Conservation (phyloP, 345 rosid genomes). For the Crucihimalaya himalaica region DNA sequence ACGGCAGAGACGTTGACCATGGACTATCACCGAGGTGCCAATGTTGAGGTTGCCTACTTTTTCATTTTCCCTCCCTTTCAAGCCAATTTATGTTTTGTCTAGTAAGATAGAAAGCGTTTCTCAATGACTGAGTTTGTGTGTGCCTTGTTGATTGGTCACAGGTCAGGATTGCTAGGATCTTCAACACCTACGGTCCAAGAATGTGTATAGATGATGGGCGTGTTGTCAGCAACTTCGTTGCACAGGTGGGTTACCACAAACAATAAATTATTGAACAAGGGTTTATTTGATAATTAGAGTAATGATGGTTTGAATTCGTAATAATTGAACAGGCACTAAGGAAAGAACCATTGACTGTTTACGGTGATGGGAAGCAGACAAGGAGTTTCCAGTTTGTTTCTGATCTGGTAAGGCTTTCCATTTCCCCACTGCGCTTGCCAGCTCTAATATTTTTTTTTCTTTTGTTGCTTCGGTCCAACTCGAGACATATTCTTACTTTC, state of each 20-base stretch:
- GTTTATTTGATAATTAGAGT: constrained; percentile 23
- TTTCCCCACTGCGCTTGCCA: not conserved
- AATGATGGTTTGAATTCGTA: constrained; percentile 21
- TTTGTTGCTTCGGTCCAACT: constrained; percentile 2
- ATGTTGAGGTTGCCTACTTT: constrained; percentile 55
- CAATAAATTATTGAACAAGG: not conserved
- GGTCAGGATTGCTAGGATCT: constrained; percentile 85
- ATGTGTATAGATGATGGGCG: constrained; percentile 94
- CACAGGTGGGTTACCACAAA: constrained; percentile 51
- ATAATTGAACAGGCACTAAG: constrained; percentile 59
- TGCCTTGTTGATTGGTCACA: constrained; percentile 29
- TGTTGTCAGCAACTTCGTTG: constrained; percentile 86
- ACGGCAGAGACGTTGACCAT: constrained; percentile 80
- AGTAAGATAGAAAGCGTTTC: not conserved
- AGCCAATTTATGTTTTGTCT: not conserved
- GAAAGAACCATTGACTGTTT: constrained; percentile 85
- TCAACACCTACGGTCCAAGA: constrained; percentile 84
- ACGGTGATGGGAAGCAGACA: constrained; percentile 91
- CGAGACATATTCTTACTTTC: not conserved
- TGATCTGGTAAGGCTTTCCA: constrained; percentile 57
- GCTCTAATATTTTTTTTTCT: not conserved
- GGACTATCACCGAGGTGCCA: constrained; percentile 81
- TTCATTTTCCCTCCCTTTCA: not conserved
- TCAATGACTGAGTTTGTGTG: not conserved
- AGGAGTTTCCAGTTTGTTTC: constrained; percentile 90